Percentiles rank a stretch among this genome's conserved stretches.
phyloP scores from a whole-genome alignment of 306 rosid species.

The Glycine soja region DNA sequence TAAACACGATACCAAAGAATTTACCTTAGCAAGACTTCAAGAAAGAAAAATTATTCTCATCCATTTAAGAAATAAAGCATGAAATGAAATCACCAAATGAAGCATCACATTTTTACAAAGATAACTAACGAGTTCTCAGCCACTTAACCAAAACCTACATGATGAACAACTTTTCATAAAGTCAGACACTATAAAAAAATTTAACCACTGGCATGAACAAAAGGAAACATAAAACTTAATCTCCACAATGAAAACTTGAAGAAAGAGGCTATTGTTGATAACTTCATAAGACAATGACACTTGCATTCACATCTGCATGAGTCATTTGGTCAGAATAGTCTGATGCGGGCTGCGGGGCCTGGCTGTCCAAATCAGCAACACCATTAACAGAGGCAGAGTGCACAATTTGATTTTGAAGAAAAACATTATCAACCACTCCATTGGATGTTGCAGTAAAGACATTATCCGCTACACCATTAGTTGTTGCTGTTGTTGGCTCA shows the following conservation, averaged over 20 bases:
- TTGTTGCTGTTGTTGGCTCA: neutral
- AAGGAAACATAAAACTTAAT: neutral
- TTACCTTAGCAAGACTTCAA: too few species aligned
- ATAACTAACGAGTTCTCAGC: neutral
- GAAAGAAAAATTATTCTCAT: too few species aligned
- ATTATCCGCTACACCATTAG: conserved; percentile 5
- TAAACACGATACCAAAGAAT: too few species aligned
- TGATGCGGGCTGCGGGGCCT: neutral
- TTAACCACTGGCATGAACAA: neutral
- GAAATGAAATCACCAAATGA: neutral
- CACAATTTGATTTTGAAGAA: conserved; percentile 13
- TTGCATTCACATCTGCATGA: conserved; percentile 26
- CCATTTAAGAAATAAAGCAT: neutral
- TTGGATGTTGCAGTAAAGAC: conserved; percentile 7
- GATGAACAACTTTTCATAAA: neutral
- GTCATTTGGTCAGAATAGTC: neutral
- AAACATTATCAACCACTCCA: neutral
- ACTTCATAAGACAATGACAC: conserved; percentile 8
- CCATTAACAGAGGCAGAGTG: neutral
- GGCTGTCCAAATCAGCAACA: conserved; percentile 21
- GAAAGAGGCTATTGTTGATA: neutral
- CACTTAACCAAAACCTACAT: conserved; percentile 12
- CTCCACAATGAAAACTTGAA: neutral
- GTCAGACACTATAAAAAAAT: conserved; percentile 2
- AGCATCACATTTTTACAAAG: neutral